Evolutionary conservation across 2,329 filamentous ascomycete species (phyloP).

Genomic region (Emergomyces pasteurianus): DNA sequence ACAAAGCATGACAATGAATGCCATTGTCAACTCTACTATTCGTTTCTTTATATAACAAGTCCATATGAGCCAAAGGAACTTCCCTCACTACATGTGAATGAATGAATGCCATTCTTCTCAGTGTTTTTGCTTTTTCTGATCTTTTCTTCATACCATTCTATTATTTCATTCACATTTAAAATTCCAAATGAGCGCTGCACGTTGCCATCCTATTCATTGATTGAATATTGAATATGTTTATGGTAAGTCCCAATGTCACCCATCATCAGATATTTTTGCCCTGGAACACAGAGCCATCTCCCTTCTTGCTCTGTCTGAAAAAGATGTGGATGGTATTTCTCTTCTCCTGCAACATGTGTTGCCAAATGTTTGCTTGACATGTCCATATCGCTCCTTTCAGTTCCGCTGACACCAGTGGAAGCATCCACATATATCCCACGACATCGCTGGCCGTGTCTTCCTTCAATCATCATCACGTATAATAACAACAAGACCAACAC

Average conservation of each 20-base stretch:
- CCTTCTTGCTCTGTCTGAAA: background rate
- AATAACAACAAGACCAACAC: background rate
- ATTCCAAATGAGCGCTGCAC: background rate
- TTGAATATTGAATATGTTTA: background rate
- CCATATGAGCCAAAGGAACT: background rate
- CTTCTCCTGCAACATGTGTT: background rate
- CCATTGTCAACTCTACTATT: background rate
- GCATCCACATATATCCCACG: conserved; percentile 1
- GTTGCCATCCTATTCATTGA: background rate
- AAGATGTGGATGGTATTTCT: background rate
- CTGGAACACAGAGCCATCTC: background rate
- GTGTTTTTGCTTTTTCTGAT: background rate
- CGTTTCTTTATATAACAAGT: background rate
- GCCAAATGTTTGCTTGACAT: background rate
- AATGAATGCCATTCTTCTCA: background rate
- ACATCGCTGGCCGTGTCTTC: conserved; percentile 5
- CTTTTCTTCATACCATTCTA: background rate
- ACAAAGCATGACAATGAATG: background rate
- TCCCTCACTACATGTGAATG: background rate
- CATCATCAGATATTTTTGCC: background rate
- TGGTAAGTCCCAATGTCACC: background rate
- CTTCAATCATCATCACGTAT: background rate
- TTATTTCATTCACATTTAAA: background rate
- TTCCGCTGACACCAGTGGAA: conserved; percentile 2
- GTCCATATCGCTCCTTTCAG: background rate